These are phyloP conservation scores for Bretziella fagacearum DNA, from an alignment of 2,329 filamentous ascomycete genomes.

Conservation along the genomic window DNA sequence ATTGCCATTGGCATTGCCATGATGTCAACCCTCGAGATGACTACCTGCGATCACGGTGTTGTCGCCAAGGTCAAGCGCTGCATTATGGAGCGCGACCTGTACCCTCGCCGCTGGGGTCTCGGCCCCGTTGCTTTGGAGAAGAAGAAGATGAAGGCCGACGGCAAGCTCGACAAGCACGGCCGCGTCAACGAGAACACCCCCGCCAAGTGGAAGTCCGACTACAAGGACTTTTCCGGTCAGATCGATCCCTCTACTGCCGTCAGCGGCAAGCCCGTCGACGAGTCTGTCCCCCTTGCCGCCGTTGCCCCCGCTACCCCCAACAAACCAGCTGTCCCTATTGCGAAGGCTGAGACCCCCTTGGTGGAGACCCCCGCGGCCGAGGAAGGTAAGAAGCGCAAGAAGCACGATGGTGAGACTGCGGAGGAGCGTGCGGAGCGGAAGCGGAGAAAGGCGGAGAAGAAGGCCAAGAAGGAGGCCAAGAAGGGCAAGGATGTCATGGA, in stretches of 20 bases:
- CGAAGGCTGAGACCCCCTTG: slow-evolving; percentile 24
- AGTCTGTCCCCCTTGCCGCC: slow-evolving; percentile 27
- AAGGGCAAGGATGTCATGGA: slow-evolving; percentile 39
- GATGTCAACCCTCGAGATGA: slow-evolving; percentile 96
- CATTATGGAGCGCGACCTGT: slow-evolving; percentile 98
- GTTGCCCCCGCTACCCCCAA: slow-evolving; percentile 20
- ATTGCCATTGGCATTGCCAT: slow-evolving; percentile 92
- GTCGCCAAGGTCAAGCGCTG: slow-evolving; percentile 98
- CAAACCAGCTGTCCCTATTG: slow-evolving; percentile 19
- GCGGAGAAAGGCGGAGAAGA: slow-evolving; percentile 43
- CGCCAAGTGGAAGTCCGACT: slow-evolving; percentile 78
- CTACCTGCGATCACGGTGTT: slow-evolving; percentile 90
- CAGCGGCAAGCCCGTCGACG: slow-evolving; percentile 27
- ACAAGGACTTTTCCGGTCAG: slow-evolving; percentile 65
- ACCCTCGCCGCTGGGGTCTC: slow-evolving; percentile 91
- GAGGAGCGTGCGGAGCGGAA: slow-evolving; percentile 49
- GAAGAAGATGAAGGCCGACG: slow-evolving; percentile 98
- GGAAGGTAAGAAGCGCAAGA: slow-evolving; percentile 56
- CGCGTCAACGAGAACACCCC: slow-evolving; percentile 84
- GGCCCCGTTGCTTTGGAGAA: slow-evolving; percentile 88
- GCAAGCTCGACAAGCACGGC: slow-evolving; percentile 96
- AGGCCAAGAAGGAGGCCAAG: slow-evolving; percentile 39
- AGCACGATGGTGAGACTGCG: slow-evolving; percentile 59
- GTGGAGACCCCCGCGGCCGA: slow-evolving; percentile 30
- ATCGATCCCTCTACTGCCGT: slow-evolving; percentile 30